These are phyloP conservation scores for Teunomyces panamensis DNA, from an alignment of 805 yeast species.

Conservation along the genomic window DNA sequence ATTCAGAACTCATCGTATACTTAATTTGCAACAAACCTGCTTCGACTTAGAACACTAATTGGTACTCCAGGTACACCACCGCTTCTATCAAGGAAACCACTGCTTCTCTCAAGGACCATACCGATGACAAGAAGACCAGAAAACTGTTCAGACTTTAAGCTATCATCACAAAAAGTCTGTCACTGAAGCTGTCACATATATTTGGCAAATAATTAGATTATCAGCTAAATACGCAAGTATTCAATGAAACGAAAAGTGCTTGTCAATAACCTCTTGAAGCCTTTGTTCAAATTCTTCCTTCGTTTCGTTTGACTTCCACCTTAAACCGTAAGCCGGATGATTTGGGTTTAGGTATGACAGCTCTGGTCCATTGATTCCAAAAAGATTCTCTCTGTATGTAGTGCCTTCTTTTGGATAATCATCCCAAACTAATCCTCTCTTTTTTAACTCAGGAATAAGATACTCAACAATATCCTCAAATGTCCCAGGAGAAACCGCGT, in stretches of 20 bases:
- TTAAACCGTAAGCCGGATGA: slow-evolving; percentile 18
- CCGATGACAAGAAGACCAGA: slow-evolving; percentile 16
- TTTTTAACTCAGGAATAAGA: slow-evolving; percentile 1
- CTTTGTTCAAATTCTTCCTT: slow-evolving; percentile 25
- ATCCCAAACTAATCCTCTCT: slow-evolving; percentile 4
- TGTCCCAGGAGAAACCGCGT: slow-evolving; percentile 2
- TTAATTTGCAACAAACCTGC: slow-evolving; percentile 20
- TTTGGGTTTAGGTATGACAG: neutral
- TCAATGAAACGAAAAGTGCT: slow-evolving; percentile 1
- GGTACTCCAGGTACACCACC: slow-evolving; percentile 14
- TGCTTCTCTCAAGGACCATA: slow-evolving; percentile 3
- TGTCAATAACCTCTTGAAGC: neutral
- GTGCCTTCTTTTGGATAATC: slow-evolving; percentile 3
- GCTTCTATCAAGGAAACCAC: slow-evolving; percentile 3
- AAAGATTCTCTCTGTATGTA: slow-evolving; percentile 19
- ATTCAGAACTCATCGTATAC: slow-evolving; percentile 16
- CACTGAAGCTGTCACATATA: slow-evolving; percentile 22
- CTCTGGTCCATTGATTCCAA: slow-evolving; percentile 22
- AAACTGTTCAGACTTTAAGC: slow-evolving; percentile 18
- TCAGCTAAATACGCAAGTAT: neutral
- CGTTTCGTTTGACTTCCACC: slow-evolving; percentile 24
- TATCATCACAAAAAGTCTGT: slow-evolving; percentile 18
- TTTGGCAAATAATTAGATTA: neutral
- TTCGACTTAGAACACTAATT: slow-evolving; percentile 16
- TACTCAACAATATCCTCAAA: slow-evolving; percentile 5